Percentiles rank a stretch among this genome's conserved stretches.
phyloP scores from a whole-genome alignment of 2,329 filamentous ascomycete genomes.

The Colletotrichum lini region DNA sequence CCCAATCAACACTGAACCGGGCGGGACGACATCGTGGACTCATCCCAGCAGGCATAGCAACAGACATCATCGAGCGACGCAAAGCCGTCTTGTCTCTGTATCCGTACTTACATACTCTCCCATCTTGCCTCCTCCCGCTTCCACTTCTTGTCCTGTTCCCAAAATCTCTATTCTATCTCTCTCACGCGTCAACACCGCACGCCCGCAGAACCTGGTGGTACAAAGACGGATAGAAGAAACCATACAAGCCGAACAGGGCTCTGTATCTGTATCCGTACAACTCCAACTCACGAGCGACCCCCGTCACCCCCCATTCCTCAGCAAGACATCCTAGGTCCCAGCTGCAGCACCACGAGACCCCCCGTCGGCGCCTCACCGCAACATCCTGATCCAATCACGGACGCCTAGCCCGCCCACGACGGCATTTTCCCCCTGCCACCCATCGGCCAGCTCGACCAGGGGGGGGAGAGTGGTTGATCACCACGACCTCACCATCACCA shows the following conservation, averaged over 20 bases:
- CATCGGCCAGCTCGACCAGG: constrained; percentile 9
- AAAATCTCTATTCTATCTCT: background rate
- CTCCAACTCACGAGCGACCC: background rate
- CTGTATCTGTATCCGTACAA: background rate
- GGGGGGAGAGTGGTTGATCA: constrained; percentile 8
- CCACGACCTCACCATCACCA: constrained; percentile 14
- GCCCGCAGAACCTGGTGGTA: constrained; percentile 15
- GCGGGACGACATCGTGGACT: constrained; percentile 14
- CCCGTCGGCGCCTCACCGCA: constrained; percentile 40
- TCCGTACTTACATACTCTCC: constrained; percentile 30
- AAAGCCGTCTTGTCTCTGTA: constrained; percentile 22
- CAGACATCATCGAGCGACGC: constrained; percentile 35
- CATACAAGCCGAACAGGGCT: constrained; percentile 3
- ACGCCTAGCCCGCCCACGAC: constrained; percentile 33
- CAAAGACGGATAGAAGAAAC: constrained; percentile 1
- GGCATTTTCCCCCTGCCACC: constrained; percentile 36
- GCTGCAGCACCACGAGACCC: constrained; percentile 39
- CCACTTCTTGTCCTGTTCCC: background rate
- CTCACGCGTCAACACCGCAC: constrained; percentile 24
- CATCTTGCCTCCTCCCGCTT: constrained; percentile 3
- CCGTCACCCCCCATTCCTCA: constrained; percentile 36
- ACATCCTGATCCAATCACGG: constrained; percentile 41
- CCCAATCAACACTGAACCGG: constrained; percentile 14
- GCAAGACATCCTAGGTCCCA: constrained; percentile 42
- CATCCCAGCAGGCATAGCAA: constrained; percentile 25